A percentile compares a stretch with the other conserved stretches of the same genome.
Conservation (phyloP, 78 protist genomes). For the Tieghemostelium lacteum region DNA sequence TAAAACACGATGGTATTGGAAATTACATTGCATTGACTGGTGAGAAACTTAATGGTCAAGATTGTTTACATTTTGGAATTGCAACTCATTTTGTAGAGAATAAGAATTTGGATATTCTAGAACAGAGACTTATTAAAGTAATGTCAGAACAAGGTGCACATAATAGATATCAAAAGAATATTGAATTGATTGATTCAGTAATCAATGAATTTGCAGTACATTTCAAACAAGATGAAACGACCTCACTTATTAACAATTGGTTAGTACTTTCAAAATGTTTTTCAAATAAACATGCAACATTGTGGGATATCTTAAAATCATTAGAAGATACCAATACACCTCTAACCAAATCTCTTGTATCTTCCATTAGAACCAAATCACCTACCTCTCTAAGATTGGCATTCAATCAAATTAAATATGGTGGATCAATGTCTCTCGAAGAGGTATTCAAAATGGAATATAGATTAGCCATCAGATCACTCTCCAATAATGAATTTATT, state of each 20-base stretch:
- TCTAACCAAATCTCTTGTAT: conserved; percentile 20
- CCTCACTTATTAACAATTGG: conserved; percentile 64
- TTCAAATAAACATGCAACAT: conserved; percentile 18
- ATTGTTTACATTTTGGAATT: conserved; percentile 73
- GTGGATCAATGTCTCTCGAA: conserved; percentile 17
- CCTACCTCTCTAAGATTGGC: conserved; percentile 73
- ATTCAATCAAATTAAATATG: conserved; percentile 64
- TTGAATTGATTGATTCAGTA: conserved; percentile 34
- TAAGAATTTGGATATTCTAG: conserved; percentile 20
- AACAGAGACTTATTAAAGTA: conserved; percentile 15
- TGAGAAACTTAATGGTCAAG: conserved; percentile 48
- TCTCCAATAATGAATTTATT: conserved; percentile 43
- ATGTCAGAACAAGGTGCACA: conserved; percentile 13
- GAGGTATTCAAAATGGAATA: conserved; percentile 61
- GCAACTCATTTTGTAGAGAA: conserved; percentile 71
- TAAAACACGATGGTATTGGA: conserved; percentile 46
- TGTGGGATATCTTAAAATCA: conserved; percentile 26
- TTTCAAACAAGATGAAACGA: conserved; percentile 14
- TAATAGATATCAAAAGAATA: too few species aligned
- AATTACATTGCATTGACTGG: conserved; percentile 93
- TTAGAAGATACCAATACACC: not conserved
- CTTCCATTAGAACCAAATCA: conserved; percentile 36
- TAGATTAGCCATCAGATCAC: conserved; percentile 56
- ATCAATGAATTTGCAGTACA: conserved; percentile 35
- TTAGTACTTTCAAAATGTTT: conserved; percentile 23